A percentile compares a stretch with the other conserved stretches of the same genome.
Conservation (phyloP, 2,329 filamentous ascomycete genomes). For the Verruconis gallopava region DNA sequence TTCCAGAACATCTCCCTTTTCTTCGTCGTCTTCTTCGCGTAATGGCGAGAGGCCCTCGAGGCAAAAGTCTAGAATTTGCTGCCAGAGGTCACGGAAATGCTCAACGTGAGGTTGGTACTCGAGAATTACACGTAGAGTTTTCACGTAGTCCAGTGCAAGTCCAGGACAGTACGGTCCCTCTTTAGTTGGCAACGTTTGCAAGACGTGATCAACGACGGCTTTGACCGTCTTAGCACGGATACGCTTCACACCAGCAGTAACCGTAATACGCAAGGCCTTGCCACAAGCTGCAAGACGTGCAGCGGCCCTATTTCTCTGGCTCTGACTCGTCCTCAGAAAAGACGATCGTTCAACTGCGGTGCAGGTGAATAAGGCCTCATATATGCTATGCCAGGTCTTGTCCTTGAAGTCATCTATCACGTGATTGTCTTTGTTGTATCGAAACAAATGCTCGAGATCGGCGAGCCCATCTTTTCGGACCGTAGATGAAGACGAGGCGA, state of each 20-base stretch:
- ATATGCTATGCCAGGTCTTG: conserved; percentile 60
- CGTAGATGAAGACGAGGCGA: conserved; percentile 30
- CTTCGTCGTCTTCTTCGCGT: not conserved
- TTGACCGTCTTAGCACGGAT: conserved; percentile 67
- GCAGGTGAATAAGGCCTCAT: conserved; percentile 61
- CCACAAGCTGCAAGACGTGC: conserved; percentile 55
- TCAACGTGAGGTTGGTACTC: conserved; percentile 67
- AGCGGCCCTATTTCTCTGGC: conserved; percentile 31
- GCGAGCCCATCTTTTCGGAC: conserved; percentile 38
- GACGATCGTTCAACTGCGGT: conserved; percentile 53
- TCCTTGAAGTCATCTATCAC: conserved; percentile 42
- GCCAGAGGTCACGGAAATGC: conserved; percentile 61
- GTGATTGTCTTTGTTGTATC: conserved; percentile 28
- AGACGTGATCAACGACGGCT: conserved; percentile 69
- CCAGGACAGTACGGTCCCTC: conserved; percentile 39
- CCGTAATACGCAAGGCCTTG: conserved; percentile 55
- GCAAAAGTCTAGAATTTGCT: conserved; percentile 57
- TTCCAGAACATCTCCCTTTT: not conserved
- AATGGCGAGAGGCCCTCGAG: conserved; percentile 25
- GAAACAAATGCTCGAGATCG: conserved; percentile 39
- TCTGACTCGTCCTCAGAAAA: conserved; percentile 44
- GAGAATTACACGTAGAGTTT: conserved; percentile 57
- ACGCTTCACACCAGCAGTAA: conserved; percentile 54
- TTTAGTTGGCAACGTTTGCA: conserved; percentile 52
- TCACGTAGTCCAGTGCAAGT: conserved; percentile 61